A percentile compares a stretch with the other conserved stretches of the same genome.
These are phyloP conservation scores for Ceratobasidium sp. DNA, from an alignment of 1,284 basidiomycete species.

Conservation along the genomic window DNA sequence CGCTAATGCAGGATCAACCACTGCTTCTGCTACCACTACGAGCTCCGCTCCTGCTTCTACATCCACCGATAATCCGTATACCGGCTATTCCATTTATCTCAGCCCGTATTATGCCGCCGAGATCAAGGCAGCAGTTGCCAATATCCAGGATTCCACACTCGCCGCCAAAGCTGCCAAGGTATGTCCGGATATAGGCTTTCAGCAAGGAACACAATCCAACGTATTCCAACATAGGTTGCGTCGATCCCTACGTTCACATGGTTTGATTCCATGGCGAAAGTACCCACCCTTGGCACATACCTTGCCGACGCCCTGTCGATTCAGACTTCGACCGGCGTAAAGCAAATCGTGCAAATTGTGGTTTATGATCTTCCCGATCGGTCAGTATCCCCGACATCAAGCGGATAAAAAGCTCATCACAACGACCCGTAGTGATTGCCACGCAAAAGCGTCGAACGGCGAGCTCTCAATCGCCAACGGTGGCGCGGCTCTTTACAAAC, in stretches of 20 bases:
- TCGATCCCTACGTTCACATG: conserved; percentile 41
- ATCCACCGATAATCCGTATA: conserved; percentile 38
- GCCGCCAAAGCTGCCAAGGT: conserved; percentile 38
- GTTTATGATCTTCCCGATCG: conserved; percentile 67
- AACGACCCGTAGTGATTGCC: conserved; percentile 21
- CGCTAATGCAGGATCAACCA: neutral
- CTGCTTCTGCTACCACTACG: conserved; percentile 1
- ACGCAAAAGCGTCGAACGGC: conserved; percentile 30
- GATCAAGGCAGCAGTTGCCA: conserved; percentile 35
- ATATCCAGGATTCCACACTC: conserved; percentile 13
- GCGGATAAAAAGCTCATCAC: neutral
- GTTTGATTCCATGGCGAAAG: conserved; percentile 38
- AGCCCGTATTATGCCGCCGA: conserved; percentile 40
- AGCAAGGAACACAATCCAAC: neutral
- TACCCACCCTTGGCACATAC: conserved; percentile 47
- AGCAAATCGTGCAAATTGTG: conserved; percentile 65
- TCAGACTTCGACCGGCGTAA: conserved; percentile 50
- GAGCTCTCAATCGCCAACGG: conserved; percentile 27
- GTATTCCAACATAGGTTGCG: conserved; percentile 23
- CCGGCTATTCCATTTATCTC: conserved; percentile 36
- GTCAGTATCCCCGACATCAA: neutral
- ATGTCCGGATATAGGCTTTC: neutral
- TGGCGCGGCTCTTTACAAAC: conserved; percentile 54
- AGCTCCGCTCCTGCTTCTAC: conserved; percentile 8
- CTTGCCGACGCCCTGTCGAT: conserved; percentile 56